Percentiles rank a stretch among this genome's conserved stretches.
phyloP scores from a whole-genome alignment of 148 eudicot genomes.

The Arbutus unedo region DNA sequence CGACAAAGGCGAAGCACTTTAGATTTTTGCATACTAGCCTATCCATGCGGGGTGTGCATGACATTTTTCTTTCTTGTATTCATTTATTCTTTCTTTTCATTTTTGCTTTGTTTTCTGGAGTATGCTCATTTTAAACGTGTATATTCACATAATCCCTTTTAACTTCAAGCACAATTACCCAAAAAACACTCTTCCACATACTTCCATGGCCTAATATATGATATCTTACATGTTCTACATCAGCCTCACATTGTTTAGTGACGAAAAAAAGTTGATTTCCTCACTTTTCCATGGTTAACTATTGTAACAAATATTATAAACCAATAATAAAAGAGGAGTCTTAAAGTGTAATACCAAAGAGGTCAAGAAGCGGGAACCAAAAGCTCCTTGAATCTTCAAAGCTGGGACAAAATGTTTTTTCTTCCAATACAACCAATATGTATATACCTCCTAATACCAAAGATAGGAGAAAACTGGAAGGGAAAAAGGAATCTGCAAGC shows the following conservation, averaged over 20 bases:
- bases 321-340: not conserved
- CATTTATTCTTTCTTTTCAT: no score
- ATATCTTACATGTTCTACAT: not conserved
- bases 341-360: not conserved
- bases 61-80: no score
- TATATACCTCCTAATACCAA: slow-evolving; percentile 6
- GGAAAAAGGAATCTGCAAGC: not conserved
- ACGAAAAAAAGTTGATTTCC: not conserved
- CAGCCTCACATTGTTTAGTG: not conserved
- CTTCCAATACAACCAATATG: not conserved
- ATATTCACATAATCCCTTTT: no score
- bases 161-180: no score
- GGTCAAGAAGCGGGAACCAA: not conserved
- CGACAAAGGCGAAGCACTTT: no score
- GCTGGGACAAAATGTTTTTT: not conserved
- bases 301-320: not conserved
- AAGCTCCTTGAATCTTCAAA: slow-evolving; percentile 13
- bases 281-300: not conserved
- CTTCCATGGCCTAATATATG: not conserved
- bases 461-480: not conserved
- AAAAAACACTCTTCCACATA: not conserved
- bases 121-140: no score
- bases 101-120: no score
- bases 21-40: no score
- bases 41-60: no score